Evolutionary conservation across 257 asterid genomes (phyloP).

Genomic region (Salvia rosmarinus): DNA sequence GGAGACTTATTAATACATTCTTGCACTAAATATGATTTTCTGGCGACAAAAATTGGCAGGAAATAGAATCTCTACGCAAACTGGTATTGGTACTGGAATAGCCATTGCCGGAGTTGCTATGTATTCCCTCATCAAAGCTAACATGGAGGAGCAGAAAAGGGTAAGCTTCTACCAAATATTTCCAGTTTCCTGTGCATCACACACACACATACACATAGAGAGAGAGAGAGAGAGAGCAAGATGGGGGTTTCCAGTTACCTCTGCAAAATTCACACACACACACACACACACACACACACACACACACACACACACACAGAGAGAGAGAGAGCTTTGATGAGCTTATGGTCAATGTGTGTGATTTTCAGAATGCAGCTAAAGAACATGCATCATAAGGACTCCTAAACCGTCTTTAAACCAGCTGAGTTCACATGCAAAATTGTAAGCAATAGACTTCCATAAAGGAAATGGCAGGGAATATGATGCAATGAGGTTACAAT

Average conservation of each 20-base stretch:
- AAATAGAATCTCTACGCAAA: conserved; percentile 62
- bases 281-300: background rate
- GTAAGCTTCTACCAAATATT: conserved; percentile 33
- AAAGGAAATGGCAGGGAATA: conserved; percentile 30
- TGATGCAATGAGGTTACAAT: conserved; percentile 6
- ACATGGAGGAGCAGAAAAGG: conserved; percentile 56
- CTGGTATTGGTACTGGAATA: conserved; percentile 65
- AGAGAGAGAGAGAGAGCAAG: no score
- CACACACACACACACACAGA: background rate
- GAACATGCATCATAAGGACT: conserved; percentile 36
- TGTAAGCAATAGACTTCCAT: conserved; percentile 23
- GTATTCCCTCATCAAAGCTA: conserved; percentile 64
- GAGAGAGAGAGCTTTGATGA: background rate
- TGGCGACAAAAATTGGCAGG: conserved; percentile 41
- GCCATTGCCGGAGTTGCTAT: conserved; percentile 70
- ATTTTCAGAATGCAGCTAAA: conserved; percentile 50
- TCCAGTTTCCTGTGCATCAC: background rate
- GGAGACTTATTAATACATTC: no score
- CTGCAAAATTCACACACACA: background rate
- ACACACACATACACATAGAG: background rate
- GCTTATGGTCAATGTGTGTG: conserved; percentile 24
- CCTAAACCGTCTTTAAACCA: background rate
- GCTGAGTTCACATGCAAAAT: conserved; percentile 22
- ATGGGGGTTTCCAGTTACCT: no score
- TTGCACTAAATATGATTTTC: background rate